Conservation (phyloP, 768 basidiomycete genomes). For the Hydnomerulius pinastri region DNA sequence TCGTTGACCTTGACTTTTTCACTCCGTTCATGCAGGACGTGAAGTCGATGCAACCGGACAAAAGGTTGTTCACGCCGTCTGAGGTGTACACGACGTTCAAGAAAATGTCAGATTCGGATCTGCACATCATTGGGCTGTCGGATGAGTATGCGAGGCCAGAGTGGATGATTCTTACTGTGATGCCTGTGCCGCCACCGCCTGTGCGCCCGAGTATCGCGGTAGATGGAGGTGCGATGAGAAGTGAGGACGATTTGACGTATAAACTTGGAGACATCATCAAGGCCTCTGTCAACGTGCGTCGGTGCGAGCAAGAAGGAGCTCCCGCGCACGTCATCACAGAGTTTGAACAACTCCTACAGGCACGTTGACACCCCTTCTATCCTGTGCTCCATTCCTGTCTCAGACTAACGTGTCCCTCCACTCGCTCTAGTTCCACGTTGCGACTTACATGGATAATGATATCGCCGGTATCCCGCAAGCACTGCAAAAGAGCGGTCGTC, state of each 20-base stretch:
- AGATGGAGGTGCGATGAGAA: slow-evolving; percentile 94
- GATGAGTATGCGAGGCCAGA: slow-evolving; percentile 96
- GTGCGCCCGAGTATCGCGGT: slow-evolving; percentile 98
- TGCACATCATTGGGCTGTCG: slow-evolving; percentile 87
- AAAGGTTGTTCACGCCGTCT: slow-evolving; percentile 76
- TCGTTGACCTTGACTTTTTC: slow-evolving; percentile 11
- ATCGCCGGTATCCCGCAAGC: slow-evolving; percentile 98
- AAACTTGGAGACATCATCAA: slow-evolving; percentile 97
- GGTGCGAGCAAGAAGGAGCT: slow-evolving; percentile 95
- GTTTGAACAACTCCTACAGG: slow-evolving; percentile 95
- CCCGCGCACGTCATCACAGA: slow-evolving; percentile 95
- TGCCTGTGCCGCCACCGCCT: slow-evolving; percentile 97
- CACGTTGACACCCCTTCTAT: slow-evolving; percentile 34
- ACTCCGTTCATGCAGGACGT: slow-evolving; percentile 65
- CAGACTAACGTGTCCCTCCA: background rate
- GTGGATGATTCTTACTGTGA: slow-evolving; percentile 99
- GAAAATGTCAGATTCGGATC: slow-evolving; percentile 90
- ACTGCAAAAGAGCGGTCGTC: slow-evolving; percentile 94
- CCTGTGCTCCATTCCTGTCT: background rate
- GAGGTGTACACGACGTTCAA: slow-evolving; percentile 95
- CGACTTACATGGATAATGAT: slow-evolving; percentile 99
- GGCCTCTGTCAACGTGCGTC: slow-evolving; percentile 86
- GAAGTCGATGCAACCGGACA: slow-evolving; percentile 81
- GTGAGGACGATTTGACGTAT: slow-evolving; percentile 98
- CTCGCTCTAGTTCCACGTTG: slow-evolving; percentile 83